phyloP scores from a whole-genome alignment of 495 filamentous ascomycete species.

The Xylaria telfairii region DNA sequence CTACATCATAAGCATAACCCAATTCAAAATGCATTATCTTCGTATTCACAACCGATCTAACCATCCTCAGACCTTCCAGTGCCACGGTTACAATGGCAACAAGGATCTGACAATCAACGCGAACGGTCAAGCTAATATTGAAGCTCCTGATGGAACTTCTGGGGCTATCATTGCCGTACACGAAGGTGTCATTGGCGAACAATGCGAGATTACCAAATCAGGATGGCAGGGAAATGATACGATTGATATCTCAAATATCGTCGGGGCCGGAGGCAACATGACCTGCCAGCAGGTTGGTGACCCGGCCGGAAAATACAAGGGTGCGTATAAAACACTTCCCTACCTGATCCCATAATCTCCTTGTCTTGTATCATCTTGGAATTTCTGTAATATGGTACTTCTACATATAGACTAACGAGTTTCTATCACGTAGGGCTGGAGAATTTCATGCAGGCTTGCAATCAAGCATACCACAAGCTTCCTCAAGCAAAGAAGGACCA shows the following conservation, averaged over 20 bases:
- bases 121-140: slow-evolving; percentile 31
- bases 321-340: slow-evolving; percentile 6
- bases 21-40: slow-evolving; percentile 38
- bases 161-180: slow-evolving; percentile 50
- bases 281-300: slow-evolving; percentile 49
- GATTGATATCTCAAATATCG: slow-evolving; percentile 50
- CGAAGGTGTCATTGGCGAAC: slow-evolving; percentile 48
- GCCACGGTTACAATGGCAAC: slow-evolving; percentile 45
- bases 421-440: slow-evolving; percentile 26
- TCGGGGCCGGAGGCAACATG: slow-evolving; percentile 50
- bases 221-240: slow-evolving; percentile 48
- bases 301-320: slow-evolving; percentile 42
- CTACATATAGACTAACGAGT: not conserved
- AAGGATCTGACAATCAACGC: slow-evolving; percentile 41
- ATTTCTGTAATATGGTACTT: not conserved
- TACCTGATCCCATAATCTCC: not conserved
- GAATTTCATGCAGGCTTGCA: slow-evolving; percentile 49
- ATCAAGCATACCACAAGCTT: slow-evolving; percentile 41
- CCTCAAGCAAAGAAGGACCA: slow-evolving; percentile 36
- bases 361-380: not conserved
- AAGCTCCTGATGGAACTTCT: slow-evolving; percentile 41
- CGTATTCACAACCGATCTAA: slow-evolving; percentile 44
- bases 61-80: slow-evolving; percentile 45
- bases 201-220: slow-evolving; percentile 50
- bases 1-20: slow-evolving; percentile 9